phyloP scores from a whole-genome alignment of 2,329 filamentous ascomycete species.

The Lasiodiplodia hormozganensis region DNA sequence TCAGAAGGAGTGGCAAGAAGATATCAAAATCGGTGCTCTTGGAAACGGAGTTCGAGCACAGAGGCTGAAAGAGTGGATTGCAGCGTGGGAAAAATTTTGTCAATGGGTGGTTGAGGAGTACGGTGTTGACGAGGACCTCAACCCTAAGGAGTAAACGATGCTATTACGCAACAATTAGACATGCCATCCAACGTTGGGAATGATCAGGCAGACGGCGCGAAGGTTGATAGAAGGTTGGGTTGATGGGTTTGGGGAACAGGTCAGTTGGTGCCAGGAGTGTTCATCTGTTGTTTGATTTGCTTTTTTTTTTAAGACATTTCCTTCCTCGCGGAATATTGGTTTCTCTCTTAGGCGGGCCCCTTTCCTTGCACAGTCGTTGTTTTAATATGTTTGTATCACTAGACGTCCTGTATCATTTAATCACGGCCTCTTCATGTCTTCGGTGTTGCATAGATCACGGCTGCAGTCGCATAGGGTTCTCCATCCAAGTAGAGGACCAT shows the following conservation, averaged over 20 bases:
- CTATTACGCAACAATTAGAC: conserved; percentile 29
- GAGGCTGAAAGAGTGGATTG: conserved; percentile 77
- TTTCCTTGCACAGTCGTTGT: neutral
- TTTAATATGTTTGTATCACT: neutral
- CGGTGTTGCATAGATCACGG: neutral
- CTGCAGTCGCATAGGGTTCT: neutral
- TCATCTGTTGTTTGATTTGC: neutral
- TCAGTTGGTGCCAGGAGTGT: conserved; percentile 5
- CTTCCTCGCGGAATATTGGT: neutral
- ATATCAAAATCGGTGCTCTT: conserved; percentile 75
- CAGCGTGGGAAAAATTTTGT: conserved; percentile 89
- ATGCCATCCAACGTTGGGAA: conserved; percentile 3
- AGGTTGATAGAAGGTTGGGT: neutral
- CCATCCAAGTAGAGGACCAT: neutral
- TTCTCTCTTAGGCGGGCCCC: conserved; percentile 3
- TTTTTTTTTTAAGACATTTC: neutral
- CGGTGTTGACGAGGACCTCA: conserved; percentile 58
- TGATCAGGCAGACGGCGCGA: neutral
- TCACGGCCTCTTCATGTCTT: conserved; percentile 1
- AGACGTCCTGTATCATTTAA: conserved; percentile 10
- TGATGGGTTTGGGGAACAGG: neutral
- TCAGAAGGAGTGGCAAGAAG: conserved; percentile 72
- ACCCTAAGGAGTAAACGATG: conserved; percentile 47
- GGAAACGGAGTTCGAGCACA: conserved; percentile 74
- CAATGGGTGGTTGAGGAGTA: conserved; percentile 86